These are phyloP conservation scores for Hymenoscyphus occultus DNA, from an alignment of 2,329 filamentous ascomycete genomes.

Conservation along the genomic window DNA sequence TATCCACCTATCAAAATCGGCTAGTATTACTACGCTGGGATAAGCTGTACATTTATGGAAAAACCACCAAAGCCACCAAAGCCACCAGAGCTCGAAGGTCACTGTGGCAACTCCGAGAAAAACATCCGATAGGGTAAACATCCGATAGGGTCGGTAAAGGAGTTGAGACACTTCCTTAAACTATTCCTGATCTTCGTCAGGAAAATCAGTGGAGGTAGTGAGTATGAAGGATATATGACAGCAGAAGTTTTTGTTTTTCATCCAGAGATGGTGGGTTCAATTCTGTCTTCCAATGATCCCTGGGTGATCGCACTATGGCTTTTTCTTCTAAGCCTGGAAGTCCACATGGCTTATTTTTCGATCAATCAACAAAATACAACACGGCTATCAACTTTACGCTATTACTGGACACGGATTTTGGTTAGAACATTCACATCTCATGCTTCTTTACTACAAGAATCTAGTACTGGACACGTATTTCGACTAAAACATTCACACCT, in stretches of 20 bases:
- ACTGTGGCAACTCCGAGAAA: not conserved
- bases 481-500: too few relatives aligned
- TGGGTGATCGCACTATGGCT: not conserved
- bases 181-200: not conserved
- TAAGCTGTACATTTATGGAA: too few relatives aligned
- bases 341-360: too few relatives aligned
- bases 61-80: not conserved
- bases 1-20: not conserved
- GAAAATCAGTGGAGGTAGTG: not conserved
- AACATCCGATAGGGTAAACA: not conserved
- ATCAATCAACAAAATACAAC: too few relatives aligned
- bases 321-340: too few relatives aligned
- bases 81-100: not conserved
- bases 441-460: too few relatives aligned
- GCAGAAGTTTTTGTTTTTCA: not conserved
- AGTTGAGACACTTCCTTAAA: not conserved
- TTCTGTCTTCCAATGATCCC: not conserved
- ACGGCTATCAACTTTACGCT: too few relatives aligned
- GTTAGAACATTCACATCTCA: too few relatives aligned
- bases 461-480: too few relatives aligned
- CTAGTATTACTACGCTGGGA: not conserved
- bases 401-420: too few relatives aligned
- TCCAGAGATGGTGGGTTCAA: not conserved
- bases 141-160: not conserved
- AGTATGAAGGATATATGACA: not conserved